Base-by-base conservation (phyloP, 169 alveolate genomes). In the Plasmodium vivax region DNA sequence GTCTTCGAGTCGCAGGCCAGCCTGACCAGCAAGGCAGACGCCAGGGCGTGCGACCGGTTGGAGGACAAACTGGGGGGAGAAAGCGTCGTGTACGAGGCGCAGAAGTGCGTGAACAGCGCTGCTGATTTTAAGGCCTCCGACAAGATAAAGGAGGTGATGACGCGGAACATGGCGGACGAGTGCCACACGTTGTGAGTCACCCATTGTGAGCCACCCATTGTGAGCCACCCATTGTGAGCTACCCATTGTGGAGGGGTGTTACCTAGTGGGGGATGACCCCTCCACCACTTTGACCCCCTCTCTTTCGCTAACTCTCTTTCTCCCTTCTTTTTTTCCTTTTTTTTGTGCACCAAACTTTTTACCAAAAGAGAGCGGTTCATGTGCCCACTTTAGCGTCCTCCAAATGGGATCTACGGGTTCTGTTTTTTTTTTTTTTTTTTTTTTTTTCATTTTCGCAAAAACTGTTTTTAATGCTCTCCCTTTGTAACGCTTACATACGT, bases 81-180 rank as follows among this genome's bases (percentile, higher is more conserved):
- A 7, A 45, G 51, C 19, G 68, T 79, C 30, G 47, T 90, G 19
- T 90, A 41, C 51, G 94, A 90, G 38, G 41, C 87, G 41, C 94
- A 90, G 74, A 80, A 41, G 36, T 90, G 94, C 54, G 54, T 36
- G 32, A 45, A 81, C 9, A 81, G 23, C n/a, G 72, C 32, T 38
- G 75, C 94, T 30, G 94, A 90, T 62, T 79, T 80, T 58, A 80
- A 75, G 34, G 3, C 94, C 6, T 79, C 92, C 3, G 94, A 90
- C 30, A 90, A 90, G 74, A 90, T 90, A 90, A 82, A 90, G 83
- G 94, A 90, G 73, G 94, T 90, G 27, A 90, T 90, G 94, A 90
- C 80, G 74, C 68, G 94, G 75, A 90, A 90, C 51, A 45, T 90
- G 92, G 16, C 83, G 4, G 94, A 90, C 47, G 94, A 90, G 23